Evolutionary conservation across 192 early-diverging fungal genomes (phyloP), one percentile per base, ranked within the genome.

Genomic region (Funneliformis geosporum): DNA sequence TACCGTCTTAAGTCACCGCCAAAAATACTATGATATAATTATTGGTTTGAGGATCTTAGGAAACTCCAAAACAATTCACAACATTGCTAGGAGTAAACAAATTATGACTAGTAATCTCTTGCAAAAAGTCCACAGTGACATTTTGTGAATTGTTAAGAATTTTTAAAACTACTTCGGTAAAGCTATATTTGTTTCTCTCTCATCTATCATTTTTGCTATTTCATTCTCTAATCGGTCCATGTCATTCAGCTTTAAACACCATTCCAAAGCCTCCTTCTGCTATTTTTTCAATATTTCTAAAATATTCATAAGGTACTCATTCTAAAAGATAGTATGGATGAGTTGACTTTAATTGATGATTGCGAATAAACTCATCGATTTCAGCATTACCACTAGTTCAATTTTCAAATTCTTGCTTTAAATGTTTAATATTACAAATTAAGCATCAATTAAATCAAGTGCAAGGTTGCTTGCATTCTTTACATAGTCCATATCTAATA

Each of bases 21-120:
- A 6, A 77, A 81, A 85, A 82, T 7, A 85, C 82, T 79, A 85
- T 82, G 76, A 85, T 82, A 38, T 82, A 44, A 38, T 85, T 79
- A 12, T 82, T 80, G 0, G 81, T 82, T 12, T 76, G 75, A 65
- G 80, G 81, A 23, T 79, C 78, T 18, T 81, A 73, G 33, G 84
- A 82, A 38, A 85, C 39, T 5, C 84, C 84, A 66, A 82, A 82
- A 44, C 80, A 33, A 6, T 2, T 28, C 14, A 66, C 42, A 43
- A 28, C 27, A 11, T 12, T 2, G 7, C 42, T 43, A 43, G 2
- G 11, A 43, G 2, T 8, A 43, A 66, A 25, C 27, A 9, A 11
- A 5, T 33, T 38, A 66, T 6, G 14, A 33, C 6, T 38, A 33
- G 25, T 14, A 38, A 66, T 28, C 9, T 71, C 69, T 46, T 71